Conservation (phyloP, 768 basidiomycete genomes). For the Lentinula edodes region DNA sequence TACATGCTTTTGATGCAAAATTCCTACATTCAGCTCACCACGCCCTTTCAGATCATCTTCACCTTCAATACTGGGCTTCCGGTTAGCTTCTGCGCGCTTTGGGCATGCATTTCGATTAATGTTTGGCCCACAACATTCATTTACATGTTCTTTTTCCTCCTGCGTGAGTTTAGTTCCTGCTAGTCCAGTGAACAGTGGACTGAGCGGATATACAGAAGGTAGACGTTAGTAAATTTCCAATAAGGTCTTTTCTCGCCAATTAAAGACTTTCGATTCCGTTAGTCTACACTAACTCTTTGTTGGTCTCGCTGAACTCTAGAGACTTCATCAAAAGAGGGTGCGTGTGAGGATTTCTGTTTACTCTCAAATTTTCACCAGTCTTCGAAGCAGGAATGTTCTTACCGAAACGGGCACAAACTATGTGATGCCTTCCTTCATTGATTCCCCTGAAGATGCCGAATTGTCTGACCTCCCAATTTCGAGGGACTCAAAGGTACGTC, state of each 20-base stretch:
- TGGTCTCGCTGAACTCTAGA: conserved; percentile 3
- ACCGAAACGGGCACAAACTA: not conserved
- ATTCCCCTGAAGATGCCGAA: not conserved
- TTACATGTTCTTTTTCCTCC: conserved; percentile 6
- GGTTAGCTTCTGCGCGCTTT: conserved; percentile 7
- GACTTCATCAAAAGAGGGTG: not conserved
- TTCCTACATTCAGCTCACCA: too few relatives aligned
- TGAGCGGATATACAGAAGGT: not conserved
- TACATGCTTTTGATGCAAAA: not conserved
- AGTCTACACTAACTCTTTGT: conserved; percentile 7
- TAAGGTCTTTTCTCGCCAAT: not conserved
- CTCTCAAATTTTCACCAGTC: not conserved
- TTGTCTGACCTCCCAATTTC: not conserved
- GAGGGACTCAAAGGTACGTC: not conserved
- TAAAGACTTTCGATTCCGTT: not conserved
- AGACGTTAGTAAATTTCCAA: not conserved
- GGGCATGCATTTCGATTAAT: conserved; percentile 6
- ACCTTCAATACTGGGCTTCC: conserved; percentile 3
- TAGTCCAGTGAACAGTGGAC: too few relatives aligned
- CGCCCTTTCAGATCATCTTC: not conserved
- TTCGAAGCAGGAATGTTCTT: not conserved
- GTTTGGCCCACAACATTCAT: conserved; percentile 5
- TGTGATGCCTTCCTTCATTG: not conserved
- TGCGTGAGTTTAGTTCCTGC: not conserved
- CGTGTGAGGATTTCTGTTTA: not conserved